Evolutionary conservation across 441 rosid genomes (phyloP).

Genomic region (Geranium incanum): DNA sequence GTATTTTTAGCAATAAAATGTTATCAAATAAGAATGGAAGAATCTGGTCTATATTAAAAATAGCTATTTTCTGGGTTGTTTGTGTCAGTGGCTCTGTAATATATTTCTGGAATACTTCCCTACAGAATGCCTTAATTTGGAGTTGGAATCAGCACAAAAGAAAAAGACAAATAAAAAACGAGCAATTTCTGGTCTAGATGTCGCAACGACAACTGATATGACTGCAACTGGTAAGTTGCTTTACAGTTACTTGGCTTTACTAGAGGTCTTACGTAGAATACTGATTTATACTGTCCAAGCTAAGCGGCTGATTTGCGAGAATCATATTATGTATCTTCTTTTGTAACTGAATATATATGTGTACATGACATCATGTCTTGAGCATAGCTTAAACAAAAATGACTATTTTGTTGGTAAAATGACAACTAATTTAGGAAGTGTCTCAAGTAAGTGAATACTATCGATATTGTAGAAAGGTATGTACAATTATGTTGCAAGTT

Average conservation of each 20-base stretch:
- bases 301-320: neutral
- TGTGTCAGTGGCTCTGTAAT: neutral
- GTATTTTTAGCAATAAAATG: neutral
- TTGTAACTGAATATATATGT: neutral
- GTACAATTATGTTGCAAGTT: too few relatives aligned
- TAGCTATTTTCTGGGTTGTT: neutral
- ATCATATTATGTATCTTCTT: neutral
- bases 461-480: neutral
- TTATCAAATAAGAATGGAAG: neutral
- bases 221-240: conserved; percentile 37
- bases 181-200: conserved; percentile 9
- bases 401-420: neutral
- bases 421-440: neutral
- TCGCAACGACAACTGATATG: conserved; percentile 25
- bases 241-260: conserved; percentile 1
- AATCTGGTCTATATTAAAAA: neutral
- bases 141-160: conserved; percentile 27
- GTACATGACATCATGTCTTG: neutral
- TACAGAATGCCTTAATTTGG: conserved; percentile 22
- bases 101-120: neutral
- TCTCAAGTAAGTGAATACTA: neutral
- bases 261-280: neutral
- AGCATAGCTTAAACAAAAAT: neutral
- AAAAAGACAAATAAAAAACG: conserved; percentile 51
- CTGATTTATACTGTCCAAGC: neutral